Conservation (phyloP, 1,284 basidiomycete species). For the Crucibulum parvulum region DNA sequence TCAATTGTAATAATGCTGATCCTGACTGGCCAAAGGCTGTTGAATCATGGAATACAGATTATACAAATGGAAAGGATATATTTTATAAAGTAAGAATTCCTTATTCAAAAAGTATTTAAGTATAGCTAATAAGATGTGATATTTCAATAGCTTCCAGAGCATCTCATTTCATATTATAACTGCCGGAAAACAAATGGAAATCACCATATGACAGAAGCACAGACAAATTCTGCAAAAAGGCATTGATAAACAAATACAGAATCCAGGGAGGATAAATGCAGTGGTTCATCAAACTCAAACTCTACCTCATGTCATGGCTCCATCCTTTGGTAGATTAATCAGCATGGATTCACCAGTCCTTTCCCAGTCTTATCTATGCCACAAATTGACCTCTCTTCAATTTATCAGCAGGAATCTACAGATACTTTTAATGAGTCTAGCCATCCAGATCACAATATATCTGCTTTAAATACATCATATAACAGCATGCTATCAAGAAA, state of each 20-base stretch:
- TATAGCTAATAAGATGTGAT: background rate
- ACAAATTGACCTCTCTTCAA: too few species aligned
- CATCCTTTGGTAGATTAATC: too few species aligned
- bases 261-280: too few species aligned
- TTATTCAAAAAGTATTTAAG: background rate
- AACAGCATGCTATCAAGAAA: too few species aligned
- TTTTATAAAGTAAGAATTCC: background rate
- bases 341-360: too few species aligned
- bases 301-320: too few species aligned
- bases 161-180: background rate
- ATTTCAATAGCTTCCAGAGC: background rate
- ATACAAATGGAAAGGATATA: background rate
- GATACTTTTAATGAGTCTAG: too few species aligned
- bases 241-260: background rate
- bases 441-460: too few species aligned
- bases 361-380: too few species aligned
- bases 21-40: background rate
- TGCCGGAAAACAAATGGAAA: background rate
- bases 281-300: too few species aligned
- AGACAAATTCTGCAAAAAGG: constrained; percentile 9
- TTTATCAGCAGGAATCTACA: too few species aligned
- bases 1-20: background rate
- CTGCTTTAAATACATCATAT: too few species aligned
- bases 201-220: constrained; percentile 5
- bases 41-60: background rate